Evolutionary conservation across 352 stramenopile species (phyloP).

Genomic region (Blastocystis sp.): DNA sequence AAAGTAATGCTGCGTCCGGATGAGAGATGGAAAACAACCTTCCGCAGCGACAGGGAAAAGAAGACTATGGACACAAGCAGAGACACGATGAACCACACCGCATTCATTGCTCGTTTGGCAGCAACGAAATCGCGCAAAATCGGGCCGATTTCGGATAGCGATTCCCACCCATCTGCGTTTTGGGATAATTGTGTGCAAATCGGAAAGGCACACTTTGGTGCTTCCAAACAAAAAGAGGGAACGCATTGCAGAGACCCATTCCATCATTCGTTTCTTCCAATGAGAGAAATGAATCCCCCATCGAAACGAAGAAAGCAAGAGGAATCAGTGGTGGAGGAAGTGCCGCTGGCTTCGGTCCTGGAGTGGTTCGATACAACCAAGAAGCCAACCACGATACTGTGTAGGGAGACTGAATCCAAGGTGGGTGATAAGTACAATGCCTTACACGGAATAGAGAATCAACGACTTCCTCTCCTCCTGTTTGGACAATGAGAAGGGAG

Average conservation of each 20-base stretch:
- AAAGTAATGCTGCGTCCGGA: no score
- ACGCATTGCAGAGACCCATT: neutral
- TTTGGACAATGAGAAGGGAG: constrained; percentile 42
- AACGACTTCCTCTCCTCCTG: constrained; percentile 15
- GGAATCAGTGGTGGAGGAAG: neutral
- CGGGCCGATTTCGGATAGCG: no score
- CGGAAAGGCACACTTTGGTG: neutral
- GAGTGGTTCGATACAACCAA: constrained; percentile 63
- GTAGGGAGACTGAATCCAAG: constrained; percentile 13
- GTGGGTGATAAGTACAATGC: neutral
- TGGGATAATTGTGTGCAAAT: no score
- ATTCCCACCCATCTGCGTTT: no score
- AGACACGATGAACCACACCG: no score
- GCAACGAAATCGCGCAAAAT: no score
- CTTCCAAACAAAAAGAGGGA: neutral
- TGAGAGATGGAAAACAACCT: no score
- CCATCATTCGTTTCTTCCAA: constrained; percentile 9
- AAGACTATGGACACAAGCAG: no score
- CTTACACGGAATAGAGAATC: constrained; percentile 9
- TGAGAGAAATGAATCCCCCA: neutral
- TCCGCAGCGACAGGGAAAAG: no score
- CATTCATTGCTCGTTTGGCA: no score
- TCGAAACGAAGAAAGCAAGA: constrained; percentile 18
- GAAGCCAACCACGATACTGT: constrained; percentile 26
- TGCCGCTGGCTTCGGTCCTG: constrained; percentile 33